Percentiles rank a stretch among this genome's conserved stretches.
Evolutionary conservation across 768 basidiomycete species (phyloP).

Genomic region (Boletus rubescentipes): DNA sequence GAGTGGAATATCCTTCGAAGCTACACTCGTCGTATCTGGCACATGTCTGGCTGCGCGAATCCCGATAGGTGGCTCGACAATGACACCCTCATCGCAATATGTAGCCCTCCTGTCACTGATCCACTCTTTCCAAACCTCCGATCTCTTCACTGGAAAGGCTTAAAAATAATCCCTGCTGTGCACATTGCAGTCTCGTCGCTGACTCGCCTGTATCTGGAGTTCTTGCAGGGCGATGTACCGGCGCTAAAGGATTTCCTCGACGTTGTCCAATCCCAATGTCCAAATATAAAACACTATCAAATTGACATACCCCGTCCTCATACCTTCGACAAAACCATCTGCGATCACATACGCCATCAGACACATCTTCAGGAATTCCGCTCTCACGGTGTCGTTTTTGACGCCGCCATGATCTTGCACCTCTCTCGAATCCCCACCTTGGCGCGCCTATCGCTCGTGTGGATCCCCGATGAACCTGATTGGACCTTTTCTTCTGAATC

Average conservation of each 20-base stretch:
- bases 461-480: background rate
- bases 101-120: background rate
- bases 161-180: background rate
- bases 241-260: background rate
- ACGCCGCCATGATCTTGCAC: background rate
- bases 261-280: background rate
- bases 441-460: background rate
- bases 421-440: background rate
- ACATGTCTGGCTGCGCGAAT: background rate
- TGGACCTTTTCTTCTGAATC: background rate
- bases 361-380: background rate
- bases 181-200: background rate
- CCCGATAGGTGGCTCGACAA: background rate
- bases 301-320: background rate
- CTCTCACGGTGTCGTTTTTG: background rate
- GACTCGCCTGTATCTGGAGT: background rate
- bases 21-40: slow-evolving; percentile 2
- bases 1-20: slow-evolving; percentile 6
- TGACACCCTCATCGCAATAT: background rate
- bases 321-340: background rate
- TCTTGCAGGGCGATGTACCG: background rate
- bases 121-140: slow-evolving; percentile 6
- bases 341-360: background rate
- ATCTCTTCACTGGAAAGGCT: background rate
- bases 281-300: background rate